A percentile compares a stretch with the other conserved stretches of the same genome.
Evolutionary conservation across 495 filamentous ascomycete genomes (phyloP).

Genomic region (Aspergillus cristatus): DNA sequence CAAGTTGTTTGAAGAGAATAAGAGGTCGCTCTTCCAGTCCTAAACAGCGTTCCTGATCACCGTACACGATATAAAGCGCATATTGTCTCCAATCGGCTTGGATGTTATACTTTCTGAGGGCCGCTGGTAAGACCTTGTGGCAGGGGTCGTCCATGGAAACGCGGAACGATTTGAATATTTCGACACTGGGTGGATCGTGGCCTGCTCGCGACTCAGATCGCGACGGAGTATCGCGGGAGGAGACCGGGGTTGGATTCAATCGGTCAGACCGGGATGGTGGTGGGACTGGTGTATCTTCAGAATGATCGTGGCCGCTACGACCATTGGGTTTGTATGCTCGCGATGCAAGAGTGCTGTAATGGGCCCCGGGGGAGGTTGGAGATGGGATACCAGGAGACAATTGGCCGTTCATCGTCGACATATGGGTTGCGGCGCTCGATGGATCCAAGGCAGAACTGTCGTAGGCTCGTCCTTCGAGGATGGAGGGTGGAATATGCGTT

Average conservation of each 20-base stretch:
- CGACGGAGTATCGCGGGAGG: constrained; percentile 27
- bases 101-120: constrained; percentile 96
- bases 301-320: constrained; percentile 25
- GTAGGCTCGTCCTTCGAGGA: constrained; percentile 45
- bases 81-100: constrained; percentile 95
- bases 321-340: constrained; percentile 38
- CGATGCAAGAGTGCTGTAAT: constrained; percentile 39
- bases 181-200: constrained; percentile 48
- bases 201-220: constrained; percentile 46
- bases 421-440: constrained; percentile 55
- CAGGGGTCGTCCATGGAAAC: constrained; percentile 97
- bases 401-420: constrained; percentile 65
- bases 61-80: constrained; percentile 94
- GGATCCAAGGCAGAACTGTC: constrained; percentile 48
- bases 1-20: constrained; percentile 92
- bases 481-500: constrained; percentile 58
- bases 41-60: constrained; percentile 91
- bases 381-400: constrained; percentile 66
- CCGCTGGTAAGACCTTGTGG: constrained; percentile 91
- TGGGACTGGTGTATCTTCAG: constrained; percentile 29
- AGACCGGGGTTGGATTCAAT: constrained; percentile 30
- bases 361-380: constrained; percentile 64
- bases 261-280: constrained; percentile 24
- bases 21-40: constrained; percentile 87
- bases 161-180: constrained; percentile 97